These are phyloP conservation scores for Zancudomyces culisetae DNA, from an alignment of 371 early-diverging fungal species.

Conservation along the genomic window DNA sequence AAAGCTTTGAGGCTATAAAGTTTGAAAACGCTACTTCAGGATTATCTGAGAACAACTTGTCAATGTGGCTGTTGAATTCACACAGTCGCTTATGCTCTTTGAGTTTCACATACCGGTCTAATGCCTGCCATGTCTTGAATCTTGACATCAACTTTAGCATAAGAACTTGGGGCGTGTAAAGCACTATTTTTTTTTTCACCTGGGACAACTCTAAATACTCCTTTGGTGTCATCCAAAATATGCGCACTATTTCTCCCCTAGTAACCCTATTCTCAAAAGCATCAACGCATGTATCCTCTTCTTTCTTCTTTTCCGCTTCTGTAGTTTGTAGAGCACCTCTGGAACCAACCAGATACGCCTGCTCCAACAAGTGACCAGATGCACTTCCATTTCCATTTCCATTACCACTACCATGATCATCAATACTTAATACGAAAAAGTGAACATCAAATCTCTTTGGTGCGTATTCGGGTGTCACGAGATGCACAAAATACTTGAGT, in stretches of 20 bases:
- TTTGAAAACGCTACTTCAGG: too few species aligned
- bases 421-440: slow-evolving; percentile 43
- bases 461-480: slow-evolving; percentile 54
- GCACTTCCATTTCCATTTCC: too few species aligned
- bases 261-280: too few species aligned
- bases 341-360: too few species aligned
- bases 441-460: slow-evolving; percentile 48
- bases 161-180: slow-evolving; percentile 53
- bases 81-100: too few species aligned
- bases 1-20: too few species aligned
- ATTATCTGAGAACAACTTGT: too few species aligned
- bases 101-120: too few species aligned
- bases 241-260: slow-evolving; percentile 34
- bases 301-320: slow-evolving; percentile 3
- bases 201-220: slow-evolving; percentile 30
- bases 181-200: slow-evolving; percentile 11
- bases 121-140: slow-evolving; percentile 16
- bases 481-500: slow-evolving; percentile 40
- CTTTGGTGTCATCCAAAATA: slow-evolving; percentile 50
- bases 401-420: slow-evolving; percentile 9
- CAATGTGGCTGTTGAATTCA: too few species aligned
- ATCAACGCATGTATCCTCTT: slow-evolving; percentile 28
- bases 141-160: slow-evolving; percentile 24
- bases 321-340: too few species aligned
- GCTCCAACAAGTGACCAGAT: too few species aligned